Evolutionary conservation across 2,329 filamentous ascomycete species (phyloP).

Genomic region (Xylariaceae sp.): DNA sequence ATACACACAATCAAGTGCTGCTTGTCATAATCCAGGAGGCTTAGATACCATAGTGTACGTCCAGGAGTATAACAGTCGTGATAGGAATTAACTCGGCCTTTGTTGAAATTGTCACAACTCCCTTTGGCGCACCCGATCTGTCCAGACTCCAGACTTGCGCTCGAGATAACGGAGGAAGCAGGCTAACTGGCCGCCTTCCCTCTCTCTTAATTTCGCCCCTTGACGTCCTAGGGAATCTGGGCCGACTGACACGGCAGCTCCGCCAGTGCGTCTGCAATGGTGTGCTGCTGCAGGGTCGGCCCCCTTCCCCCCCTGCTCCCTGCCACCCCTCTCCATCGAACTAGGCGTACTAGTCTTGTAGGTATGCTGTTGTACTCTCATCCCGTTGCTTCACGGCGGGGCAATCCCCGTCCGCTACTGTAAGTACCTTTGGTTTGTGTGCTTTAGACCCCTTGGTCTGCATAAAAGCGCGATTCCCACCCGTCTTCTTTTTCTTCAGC

Average conservation of each 20-base stretch:
- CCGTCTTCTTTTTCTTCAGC: neutral
- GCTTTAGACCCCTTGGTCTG: slow-evolving; percentile 11
- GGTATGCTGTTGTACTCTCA: no score
- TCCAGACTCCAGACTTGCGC: neutral
- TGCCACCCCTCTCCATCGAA: no score
- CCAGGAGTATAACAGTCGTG: no score
- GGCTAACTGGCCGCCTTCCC: slow-evolving; percentile 19
- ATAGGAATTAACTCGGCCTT: no score
- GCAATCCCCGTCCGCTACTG: slow-evolving; percentile 8
- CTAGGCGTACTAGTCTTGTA: no score
- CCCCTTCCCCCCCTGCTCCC: no score
- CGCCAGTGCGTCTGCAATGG: slow-evolving; percentile 6
- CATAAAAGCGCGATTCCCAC: slow-evolving; percentile 15
- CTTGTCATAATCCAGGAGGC: no score
- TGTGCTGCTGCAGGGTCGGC: no score
- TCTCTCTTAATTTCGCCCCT: slow-evolving; percentile 1
- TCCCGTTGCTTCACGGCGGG: no score
- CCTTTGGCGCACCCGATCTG: slow-evolving; percentile 6
- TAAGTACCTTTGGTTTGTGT: neutral
- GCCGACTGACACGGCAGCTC: slow-evolving; percentile 20
- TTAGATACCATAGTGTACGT: no score
- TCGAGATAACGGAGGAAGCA: slow-evolving; percentile 13
- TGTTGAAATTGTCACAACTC: slow-evolving; percentile 15
- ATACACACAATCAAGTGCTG: no score
- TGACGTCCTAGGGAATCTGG: slow-evolving; percentile 4